These are phyloP conservation scores for Dorcoceras hygrometricum DNA, from an alignment of 257 asterid species.

Conservation along the genomic window DNA sequence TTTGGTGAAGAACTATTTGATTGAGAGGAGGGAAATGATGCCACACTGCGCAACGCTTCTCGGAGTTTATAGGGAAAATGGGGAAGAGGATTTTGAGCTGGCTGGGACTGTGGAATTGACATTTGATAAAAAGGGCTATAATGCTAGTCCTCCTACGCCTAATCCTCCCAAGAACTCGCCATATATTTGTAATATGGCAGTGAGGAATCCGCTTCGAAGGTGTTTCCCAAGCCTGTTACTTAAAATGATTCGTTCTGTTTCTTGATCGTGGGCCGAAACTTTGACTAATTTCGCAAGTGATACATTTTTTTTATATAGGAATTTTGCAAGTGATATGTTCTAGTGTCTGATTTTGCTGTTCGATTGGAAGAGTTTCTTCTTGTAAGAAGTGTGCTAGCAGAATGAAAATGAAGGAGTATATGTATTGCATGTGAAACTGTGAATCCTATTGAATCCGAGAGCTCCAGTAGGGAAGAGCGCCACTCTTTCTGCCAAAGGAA, in stretches of 20 bases:
- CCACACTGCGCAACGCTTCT: constrained; percentile 82
- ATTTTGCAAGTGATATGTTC: background rate
- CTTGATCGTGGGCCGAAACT: constrained; percentile 12
- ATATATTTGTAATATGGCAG: constrained; percentile 92
- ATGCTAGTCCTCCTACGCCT: constrained; percentile 80
- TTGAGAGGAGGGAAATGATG: constrained; percentile 63
- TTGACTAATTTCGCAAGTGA: background rate
- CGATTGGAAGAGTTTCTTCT: background rate
- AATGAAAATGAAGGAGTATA: background rate
- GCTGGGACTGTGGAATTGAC: constrained; percentile 92
- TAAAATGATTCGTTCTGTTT: constrained; percentile 8
- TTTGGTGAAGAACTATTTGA: constrained; percentile 75
- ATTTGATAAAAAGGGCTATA: constrained; percentile 66
- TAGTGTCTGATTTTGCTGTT: constrained; percentile 7
- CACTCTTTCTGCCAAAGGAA: no score
- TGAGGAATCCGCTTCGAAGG: constrained; percentile 75
- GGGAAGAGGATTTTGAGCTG: constrained; percentile 66
- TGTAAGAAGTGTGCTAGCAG: background rate
- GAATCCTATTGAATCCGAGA: background rate
- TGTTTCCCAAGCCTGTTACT: constrained; percentile 14
- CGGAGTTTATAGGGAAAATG: constrained; percentile 67
- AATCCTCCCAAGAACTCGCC: constrained; percentile 76
- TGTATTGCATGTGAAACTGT: background rate
- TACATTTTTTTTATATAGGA: no score
- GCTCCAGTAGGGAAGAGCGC: background rate